phyloP scores from a whole-genome alignment of 306 rosid genomes.

The Cicer yamashitae region DNA sequence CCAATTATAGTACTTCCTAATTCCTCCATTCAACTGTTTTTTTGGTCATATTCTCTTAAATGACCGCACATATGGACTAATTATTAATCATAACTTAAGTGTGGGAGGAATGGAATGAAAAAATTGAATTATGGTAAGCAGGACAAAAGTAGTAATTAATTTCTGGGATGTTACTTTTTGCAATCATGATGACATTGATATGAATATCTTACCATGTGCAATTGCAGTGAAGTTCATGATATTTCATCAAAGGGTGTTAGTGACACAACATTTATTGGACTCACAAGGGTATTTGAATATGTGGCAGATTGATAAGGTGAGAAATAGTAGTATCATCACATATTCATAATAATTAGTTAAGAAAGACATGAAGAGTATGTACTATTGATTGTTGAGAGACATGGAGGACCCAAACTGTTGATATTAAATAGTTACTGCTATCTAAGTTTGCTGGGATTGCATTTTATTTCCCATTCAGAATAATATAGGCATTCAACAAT shows the following conservation, averaged over 20 bases:
- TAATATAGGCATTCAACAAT: conserved; percentile 24
- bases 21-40: conserved; percentile 9
- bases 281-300: conserved; percentile 24
- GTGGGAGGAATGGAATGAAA: neutral
- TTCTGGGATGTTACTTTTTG: neutral
- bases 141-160: conserved; percentile 9
- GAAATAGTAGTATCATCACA: neutral
- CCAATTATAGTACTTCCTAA: conserved; percentile 6
- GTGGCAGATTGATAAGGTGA: conserved; percentile 12
- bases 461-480: conserved; percentile 16
- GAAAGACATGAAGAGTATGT: conserved; percentile 19
- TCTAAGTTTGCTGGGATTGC: conserved; percentile 38
- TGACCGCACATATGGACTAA: conserved; percentile 21
- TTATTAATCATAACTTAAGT: conserved; percentile 26
- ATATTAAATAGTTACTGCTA: conserved; percentile 23
- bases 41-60: conserved; percentile 17
- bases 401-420: conserved; percentile 46
- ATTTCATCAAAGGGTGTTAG: conserved; percentile 37
- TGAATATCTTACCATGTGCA: conserved; percentile 44
- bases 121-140: conserved; percentile 22
- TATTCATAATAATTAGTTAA: neutral
- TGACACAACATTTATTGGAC: conserved; percentile 2
- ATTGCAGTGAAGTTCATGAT: conserved; percentile 20
- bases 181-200: neutral
- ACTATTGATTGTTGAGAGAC: conserved; percentile 29